phyloP scores from a whole-genome alignment of 257 asterid species.

The Lavandula angustifolia region DNA sequence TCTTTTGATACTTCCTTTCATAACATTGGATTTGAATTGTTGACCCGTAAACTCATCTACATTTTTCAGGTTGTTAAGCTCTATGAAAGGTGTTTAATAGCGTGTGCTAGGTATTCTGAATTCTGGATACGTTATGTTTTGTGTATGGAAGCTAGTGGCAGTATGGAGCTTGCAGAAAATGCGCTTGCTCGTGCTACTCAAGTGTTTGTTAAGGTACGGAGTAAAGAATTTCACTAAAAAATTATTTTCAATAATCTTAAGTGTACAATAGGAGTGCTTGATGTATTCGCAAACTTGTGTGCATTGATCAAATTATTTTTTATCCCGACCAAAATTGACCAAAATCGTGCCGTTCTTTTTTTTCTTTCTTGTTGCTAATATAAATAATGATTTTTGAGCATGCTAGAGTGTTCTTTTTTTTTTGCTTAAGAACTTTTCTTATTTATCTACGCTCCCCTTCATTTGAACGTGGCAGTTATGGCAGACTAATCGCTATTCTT shows the following conservation, averaged over 20 bases:
- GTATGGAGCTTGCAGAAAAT: constrained; percentile 93
- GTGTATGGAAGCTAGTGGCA: constrained; percentile 89
- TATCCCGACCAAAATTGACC: no score
- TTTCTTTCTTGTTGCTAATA: no score
- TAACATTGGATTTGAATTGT: constrained; percentile 26
- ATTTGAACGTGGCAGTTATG: no score
- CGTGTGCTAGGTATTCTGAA: constrained; percentile 97
- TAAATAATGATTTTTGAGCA: constrained; percentile 16
- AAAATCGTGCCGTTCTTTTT: no score
- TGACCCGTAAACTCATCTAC: constrained; percentile 33
- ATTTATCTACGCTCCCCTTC: constrained; percentile 6
- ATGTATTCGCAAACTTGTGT: not conserved
- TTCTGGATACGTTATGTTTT: constrained; percentile 86
- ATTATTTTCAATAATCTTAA: not conserved
- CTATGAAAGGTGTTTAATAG: constrained; percentile 92
- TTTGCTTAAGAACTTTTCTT: no score
- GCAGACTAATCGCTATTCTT: no score
- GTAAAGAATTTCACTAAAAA: constrained; percentile 10
- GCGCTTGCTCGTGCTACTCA: constrained; percentile 98
- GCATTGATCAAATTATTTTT: no score
- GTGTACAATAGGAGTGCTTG: not conserved
- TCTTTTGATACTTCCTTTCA: constrained; percentile 32
- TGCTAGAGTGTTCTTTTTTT: constrained; percentile 8
- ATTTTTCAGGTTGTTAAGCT: constrained; percentile 88
- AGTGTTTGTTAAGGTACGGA: constrained; percentile 82